Percentiles rank a stretch among this genome's conserved stretches.
Evolutionary conservation across 495 filamentous ascomycete genomes (phyloP).

Genomic region (Neurospora sp.): DNA sequence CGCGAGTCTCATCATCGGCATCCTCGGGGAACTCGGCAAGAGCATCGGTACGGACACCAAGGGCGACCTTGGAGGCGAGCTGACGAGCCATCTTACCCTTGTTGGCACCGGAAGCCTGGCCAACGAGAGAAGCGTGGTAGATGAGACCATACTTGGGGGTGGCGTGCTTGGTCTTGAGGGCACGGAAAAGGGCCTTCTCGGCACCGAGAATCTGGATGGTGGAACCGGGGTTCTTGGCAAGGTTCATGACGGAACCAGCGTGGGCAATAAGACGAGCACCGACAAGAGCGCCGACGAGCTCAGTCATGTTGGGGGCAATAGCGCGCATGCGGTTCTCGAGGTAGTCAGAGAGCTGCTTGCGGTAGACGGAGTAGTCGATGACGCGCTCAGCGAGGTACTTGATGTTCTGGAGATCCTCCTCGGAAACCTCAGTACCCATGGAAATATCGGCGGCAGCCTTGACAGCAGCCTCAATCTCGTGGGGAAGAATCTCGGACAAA

Average conservation of each 20-base stretch:
- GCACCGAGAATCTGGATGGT: slow-evolving; percentile 97
- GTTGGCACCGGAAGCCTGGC: slow-evolving; percentile 92
- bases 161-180: slow-evolving; percentile 97
- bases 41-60: slow-evolving; percentile 88
- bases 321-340: slow-evolving; percentile 90
- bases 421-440: slow-evolving; percentile 95
- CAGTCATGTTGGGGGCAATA: slow-evolving; percentile 92
- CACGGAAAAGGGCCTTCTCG: slow-evolving; percentile 97
- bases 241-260: slow-evolving; percentile 85
- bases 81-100: slow-evolving; percentile 99
- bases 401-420: slow-evolving; percentile 85
- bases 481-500: slow-evolving; percentile 84
- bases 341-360: slow-evolving; percentile 77
- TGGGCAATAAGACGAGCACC: slow-evolving; percentile 94
- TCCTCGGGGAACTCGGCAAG: slow-evolving; percentile 66
- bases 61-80: slow-evolving; percentile 82
- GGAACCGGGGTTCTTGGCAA: slow-evolving; percentile 91
- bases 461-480: slow-evolving; percentile 86
- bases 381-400: slow-evolving; percentile 86
- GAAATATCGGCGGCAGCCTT: slow-evolving; percentile 91
- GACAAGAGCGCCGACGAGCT: slow-evolving; percentile 87
- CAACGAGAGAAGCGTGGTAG: slow-evolving; percentile 94
- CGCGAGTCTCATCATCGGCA: slow-evolving; percentile 78
- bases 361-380: slow-evolving; percentile 80
- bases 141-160: slow-evolving; percentile 99